Evolutionary conservation across 2,329 filamentous ascomycete genomes (phyloP).

Genomic region (Stagonosporopsis cucurbitacearum): DNA sequence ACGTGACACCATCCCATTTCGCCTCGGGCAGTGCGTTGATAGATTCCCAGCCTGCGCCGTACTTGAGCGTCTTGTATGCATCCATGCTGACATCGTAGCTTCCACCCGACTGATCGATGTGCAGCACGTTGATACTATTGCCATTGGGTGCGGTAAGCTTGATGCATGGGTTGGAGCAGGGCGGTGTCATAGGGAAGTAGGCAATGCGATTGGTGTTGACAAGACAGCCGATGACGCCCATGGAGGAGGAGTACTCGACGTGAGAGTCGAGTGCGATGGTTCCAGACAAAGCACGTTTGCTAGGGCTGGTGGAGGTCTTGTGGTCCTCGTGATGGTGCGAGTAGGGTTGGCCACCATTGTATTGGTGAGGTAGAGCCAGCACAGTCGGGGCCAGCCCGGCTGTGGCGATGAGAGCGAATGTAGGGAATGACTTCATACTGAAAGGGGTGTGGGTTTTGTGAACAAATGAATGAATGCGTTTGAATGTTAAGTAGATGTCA

Average conservation of each 20-base stretch:
- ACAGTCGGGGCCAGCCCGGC: background rate
- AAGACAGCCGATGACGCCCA: slow-evolving; percentile 65
- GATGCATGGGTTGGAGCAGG: slow-evolving; percentile 65
- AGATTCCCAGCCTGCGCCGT: slow-evolving; percentile 56
- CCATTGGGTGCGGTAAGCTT: slow-evolving; percentile 57
- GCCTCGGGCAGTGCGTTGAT: slow-evolving; percentile 44
- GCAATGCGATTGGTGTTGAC: slow-evolving; percentile 67
- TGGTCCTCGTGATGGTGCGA: background rate
- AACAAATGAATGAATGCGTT: background rate
- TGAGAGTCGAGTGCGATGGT: slow-evolving; percentile 43
- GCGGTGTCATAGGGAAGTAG: slow-evolving; percentile 63
- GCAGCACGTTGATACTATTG: slow-evolving; percentile 63
- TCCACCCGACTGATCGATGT: slow-evolving; percentile 63
- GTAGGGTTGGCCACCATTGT: background rate
- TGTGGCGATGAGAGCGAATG: background rate
- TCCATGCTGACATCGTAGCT: slow-evolving; percentile 68
- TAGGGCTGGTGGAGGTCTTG: background rate
- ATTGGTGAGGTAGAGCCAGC: slow-evolving; percentile 2
- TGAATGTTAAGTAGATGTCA: background rate
- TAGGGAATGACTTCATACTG: slow-evolving; percentile 7
- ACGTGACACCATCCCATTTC: slow-evolving; percentile 61
- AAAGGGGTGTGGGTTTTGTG: background rate
- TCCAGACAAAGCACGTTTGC: background rate
- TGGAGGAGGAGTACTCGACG: slow-evolving; percentile 62
- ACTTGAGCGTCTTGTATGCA: slow-evolving; percentile 66